Conservation (phyloP, 192 early-diverging fungal genomes). For the Bifiguratus adelaidae region DNA sequence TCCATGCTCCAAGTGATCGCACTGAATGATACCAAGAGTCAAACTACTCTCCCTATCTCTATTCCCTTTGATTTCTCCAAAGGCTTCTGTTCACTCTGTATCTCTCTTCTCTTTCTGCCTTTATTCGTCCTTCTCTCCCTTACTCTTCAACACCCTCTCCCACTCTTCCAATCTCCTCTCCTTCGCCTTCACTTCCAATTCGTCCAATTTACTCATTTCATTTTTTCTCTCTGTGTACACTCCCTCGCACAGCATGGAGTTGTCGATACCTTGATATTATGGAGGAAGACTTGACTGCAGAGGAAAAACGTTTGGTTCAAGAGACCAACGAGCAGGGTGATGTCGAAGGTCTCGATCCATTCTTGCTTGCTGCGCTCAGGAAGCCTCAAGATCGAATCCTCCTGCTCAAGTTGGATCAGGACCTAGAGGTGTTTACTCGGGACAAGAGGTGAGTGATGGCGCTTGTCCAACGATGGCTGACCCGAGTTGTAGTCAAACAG, state of each 20-base stretch:
- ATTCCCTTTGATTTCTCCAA: too few species aligned
- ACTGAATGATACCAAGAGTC: too few species aligned
- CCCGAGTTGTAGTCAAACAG: conserved; percentile 25
- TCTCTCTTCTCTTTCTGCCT: neutral
- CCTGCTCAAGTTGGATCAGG: conserved; percentile 53
- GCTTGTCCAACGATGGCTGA: neutral
- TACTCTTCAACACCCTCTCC: neutral
- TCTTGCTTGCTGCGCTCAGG: conserved; percentile 46
- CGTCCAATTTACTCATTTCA: neutral
- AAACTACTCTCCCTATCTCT: too few species aligned
- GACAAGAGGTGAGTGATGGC: conserved; percentile 32
- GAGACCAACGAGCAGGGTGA: too few species aligned
- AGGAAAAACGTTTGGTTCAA: too few species aligned
- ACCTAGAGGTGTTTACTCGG: conserved; percentile 48
- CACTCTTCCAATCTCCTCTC: neutral
- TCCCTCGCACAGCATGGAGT: neutral
- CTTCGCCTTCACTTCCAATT: neutral
- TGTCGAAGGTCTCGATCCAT: conserved; percentile 35
- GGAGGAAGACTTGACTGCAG: too few species aligned
- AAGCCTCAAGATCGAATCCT: conserved; percentile 56
- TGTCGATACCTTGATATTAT: neutral
- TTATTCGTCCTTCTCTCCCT: neutral
- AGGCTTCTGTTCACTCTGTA: neutral
- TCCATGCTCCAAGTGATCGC: too few species aligned
- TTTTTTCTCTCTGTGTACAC: neutral